A percentile compares a stretch with the other conserved stretches of the same genome.
These are phyloP conservation scores for Gigaspora rosea DNA, from an alignment of 192 early-diverging fungal species.

Conservation along the genomic window DNA sequence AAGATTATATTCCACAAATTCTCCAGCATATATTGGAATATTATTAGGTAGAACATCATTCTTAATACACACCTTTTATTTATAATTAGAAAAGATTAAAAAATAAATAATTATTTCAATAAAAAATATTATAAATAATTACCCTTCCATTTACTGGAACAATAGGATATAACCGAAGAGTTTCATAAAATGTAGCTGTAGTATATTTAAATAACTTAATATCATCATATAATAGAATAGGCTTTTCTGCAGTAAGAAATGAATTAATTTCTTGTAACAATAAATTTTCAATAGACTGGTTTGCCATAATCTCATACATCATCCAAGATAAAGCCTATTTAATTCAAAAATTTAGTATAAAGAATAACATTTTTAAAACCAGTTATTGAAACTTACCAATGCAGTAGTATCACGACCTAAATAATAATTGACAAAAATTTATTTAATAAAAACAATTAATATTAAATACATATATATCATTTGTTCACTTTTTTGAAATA, in stretches of 20 bases:
- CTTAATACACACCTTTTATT: constrained; percentile 31
- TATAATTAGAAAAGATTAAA: too few relatives aligned
- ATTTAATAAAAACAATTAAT: too few relatives aligned
- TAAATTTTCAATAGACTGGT: constrained; percentile 40
- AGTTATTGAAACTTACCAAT: constrained; percentile 33
- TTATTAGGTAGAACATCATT: constrained; percentile 69
- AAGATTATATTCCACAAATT: constrained; percentile 50
- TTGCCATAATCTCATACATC: constrained; percentile 45
- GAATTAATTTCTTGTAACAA: constrained; percentile 41
- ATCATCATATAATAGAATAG: constrained; percentile 33
- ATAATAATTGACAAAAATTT: constrained; percentile 17
- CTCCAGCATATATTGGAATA: constrained; percentile 52
- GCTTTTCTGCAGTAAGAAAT: neutral
- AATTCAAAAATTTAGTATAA: too few relatives aligned
- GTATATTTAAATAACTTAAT: neutral
- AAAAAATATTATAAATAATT: too few relatives aligned
- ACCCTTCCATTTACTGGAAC: too few relatives aligned
- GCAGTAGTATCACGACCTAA: constrained; percentile 64
- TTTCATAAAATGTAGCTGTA: neutral
- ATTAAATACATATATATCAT: too few relatives aligned
- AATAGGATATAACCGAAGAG: too few relatives aligned
- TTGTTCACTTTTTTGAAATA: too few relatives aligned
- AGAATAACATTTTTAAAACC: too few relatives aligned
- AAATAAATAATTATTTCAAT: too few relatives aligned
- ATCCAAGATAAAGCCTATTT: constrained; percentile 49